Evolutionary conservation across 805 yeast species (phyloP).

Genomic region (Pichia ethanolica): DNA sequence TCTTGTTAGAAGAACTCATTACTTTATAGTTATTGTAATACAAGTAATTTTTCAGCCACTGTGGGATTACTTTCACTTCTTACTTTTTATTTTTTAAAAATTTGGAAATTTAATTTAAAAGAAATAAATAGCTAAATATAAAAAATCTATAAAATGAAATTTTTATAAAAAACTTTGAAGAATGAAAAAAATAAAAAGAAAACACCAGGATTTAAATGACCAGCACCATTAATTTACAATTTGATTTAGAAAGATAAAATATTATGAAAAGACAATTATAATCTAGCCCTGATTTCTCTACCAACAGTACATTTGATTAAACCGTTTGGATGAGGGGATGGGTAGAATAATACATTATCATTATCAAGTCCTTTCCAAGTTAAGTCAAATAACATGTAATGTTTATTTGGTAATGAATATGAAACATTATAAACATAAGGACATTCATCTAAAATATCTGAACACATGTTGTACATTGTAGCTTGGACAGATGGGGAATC

Average conservation of each 20-base stretch:
- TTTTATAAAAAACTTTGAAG: neutral
- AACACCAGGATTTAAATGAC: constrained; percentile 9
- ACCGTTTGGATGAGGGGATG: constrained; percentile 90
- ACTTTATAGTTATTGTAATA: no score
- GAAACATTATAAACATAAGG: constrained; percentile 56
- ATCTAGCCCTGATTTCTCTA: constrained; percentile 53
- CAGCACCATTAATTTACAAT: constrained; percentile 7
- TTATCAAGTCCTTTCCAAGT: constrained; percentile 78
- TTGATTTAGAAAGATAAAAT: neutral
- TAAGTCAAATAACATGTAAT: constrained; percentile 74
- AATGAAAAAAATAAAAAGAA: neutral
- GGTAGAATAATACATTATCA: constrained; percentile 81
- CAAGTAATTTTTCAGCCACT: no score
- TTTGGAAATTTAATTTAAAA: no score
- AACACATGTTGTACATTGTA: constrained; percentile 90
- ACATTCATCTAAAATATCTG: constrained; percentile 54
- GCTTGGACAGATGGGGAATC: constrained; percentile 94
- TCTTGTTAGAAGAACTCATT: no score
- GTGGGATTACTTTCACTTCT: no score
- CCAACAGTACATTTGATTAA: constrained; percentile 82
- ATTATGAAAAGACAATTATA: constrained; percentile 24
- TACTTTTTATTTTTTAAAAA: no score
- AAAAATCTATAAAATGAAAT: neutral
- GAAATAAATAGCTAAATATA: no score
- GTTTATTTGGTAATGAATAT: constrained; percentile 85